phyloP scores from a whole-genome alignment of 164 flowering plant genomes.

The Cinnamomum micranthum region DNA sequence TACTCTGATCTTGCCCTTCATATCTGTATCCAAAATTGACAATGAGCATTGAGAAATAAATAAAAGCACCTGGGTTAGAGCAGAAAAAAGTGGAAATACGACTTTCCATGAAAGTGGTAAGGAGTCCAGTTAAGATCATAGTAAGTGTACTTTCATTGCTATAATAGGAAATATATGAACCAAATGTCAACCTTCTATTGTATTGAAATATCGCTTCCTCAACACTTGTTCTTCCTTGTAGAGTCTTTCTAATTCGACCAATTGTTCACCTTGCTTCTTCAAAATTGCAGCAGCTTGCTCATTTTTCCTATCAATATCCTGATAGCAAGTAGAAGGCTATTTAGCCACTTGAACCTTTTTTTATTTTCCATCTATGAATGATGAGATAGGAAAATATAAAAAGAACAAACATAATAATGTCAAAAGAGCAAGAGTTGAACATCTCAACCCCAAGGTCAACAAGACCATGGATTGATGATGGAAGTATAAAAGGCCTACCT shows the following conservation, averaged over 20 bases:
- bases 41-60: not conserved
- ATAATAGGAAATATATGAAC: not conserved
- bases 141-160: not conserved
- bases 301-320: constrained; percentile 98
- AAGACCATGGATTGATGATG: not conserved
- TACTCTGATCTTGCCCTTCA: constrained; percentile 97
- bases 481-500: constrained; percentile 38
- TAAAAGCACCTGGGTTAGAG: not conserved
- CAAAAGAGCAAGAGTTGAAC: not conserved
- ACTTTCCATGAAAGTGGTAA: not conserved
- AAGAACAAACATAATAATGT: not conserved
- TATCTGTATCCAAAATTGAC: constrained; percentile 43
- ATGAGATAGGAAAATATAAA: not conserved
- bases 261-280: constrained; percentile 88
- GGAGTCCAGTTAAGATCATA: not conserved
- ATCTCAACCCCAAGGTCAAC: not conserved
- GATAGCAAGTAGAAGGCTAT: constrained; percentile 7
- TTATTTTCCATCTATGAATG: not conserved
- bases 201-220: constrained; percentile 89
- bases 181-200: constrained; percentile 72
- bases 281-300: constrained; percentile 95
- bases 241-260: constrained; percentile 77
- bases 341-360: not conserved
- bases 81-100: not conserved
- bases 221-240: constrained; percentile 91